A percentile compares a stretch with the other conserved stretches of the same genome.
phyloP scores from a whole-genome alignment of 331 rosid species.

The Rosa hybrid region DNA sequence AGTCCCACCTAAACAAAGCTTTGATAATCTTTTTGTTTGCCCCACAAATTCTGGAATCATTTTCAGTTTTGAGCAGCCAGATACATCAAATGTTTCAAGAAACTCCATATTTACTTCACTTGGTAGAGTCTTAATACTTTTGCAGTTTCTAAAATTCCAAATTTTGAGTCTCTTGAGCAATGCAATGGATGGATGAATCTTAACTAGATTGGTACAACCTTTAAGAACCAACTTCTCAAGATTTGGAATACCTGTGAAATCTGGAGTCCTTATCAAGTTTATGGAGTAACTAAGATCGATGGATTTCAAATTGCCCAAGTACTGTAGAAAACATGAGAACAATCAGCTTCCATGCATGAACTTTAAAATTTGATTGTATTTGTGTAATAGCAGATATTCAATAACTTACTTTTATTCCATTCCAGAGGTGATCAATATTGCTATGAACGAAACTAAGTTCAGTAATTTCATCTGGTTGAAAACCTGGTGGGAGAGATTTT shows the following conservation, averaged over 20 bases:
- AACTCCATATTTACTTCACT: neutral
- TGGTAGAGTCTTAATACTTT: neutral
- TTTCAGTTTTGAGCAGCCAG: slow-evolving; percentile 4
- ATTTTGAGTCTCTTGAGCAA: neutral
- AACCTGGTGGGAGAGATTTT: neutral
- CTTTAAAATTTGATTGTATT: neutral
- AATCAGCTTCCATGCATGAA: neutral
- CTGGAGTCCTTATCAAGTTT: neutral
- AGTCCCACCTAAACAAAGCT: neutral
- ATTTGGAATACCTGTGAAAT: neutral
- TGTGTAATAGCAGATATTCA: neutral
- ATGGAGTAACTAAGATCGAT: neutral
- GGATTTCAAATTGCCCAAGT: neutral
- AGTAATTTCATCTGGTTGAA: neutral
- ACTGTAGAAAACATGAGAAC: neutral
- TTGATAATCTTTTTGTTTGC: neutral
- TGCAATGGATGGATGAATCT: neutral
- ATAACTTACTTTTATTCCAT: neutral
- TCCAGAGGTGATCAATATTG: neutral
- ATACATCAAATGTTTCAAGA: neutral
- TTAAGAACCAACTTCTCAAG: neutral
- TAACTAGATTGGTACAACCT: neutral
- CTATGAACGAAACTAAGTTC: neutral
- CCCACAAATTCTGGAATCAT: slow-evolving; percentile 6
- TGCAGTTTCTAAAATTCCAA: neutral